Evolutionary conservation across 352 stramenopile genomes (phyloP).

Genomic region (Stramenopiles sp.): DNA sequence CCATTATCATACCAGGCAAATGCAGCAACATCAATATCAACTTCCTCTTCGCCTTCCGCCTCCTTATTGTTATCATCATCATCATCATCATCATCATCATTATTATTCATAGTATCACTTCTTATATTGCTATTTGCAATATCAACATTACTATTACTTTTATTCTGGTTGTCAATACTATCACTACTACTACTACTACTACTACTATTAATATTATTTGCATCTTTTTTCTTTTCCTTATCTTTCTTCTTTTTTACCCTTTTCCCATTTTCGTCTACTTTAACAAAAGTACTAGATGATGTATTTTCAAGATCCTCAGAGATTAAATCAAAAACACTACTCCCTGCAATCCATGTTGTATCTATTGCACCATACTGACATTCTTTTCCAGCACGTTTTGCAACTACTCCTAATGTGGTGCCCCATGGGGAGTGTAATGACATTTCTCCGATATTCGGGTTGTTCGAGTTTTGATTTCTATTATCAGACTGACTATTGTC

Average conservation of each 20-base stretch:
- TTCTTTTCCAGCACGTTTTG: background rate
- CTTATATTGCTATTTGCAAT: too few species aligned
- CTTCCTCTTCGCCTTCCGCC: background rate
- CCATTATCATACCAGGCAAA: background rate
- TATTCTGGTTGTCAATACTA: too few species aligned
- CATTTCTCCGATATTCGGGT: background rate
- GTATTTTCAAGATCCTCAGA: too few species aligned
- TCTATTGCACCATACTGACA: background rate
- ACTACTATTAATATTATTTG: too few species aligned
- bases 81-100: background rate
- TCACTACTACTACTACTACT: too few species aligned
- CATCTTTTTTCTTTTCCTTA: background rate
- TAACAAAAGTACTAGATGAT: too few species aligned
- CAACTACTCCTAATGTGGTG: background rate
- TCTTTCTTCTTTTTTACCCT: background rate
- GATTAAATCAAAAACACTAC: too few species aligned
- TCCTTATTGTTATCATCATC: background rate
- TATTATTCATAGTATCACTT: too few species aligned
- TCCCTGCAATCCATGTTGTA: background rate
- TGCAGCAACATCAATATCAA: background rate
- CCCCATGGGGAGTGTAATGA: constrained; percentile 1
- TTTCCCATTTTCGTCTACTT: too few species aligned
- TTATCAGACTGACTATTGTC: too few species aligned
- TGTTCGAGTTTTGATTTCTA: too few species aligned
- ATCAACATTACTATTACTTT: too few species aligned